phyloP scores from a whole-genome alignment of 139 green algal genomes.

The Picocystis salinarum region DNA sequence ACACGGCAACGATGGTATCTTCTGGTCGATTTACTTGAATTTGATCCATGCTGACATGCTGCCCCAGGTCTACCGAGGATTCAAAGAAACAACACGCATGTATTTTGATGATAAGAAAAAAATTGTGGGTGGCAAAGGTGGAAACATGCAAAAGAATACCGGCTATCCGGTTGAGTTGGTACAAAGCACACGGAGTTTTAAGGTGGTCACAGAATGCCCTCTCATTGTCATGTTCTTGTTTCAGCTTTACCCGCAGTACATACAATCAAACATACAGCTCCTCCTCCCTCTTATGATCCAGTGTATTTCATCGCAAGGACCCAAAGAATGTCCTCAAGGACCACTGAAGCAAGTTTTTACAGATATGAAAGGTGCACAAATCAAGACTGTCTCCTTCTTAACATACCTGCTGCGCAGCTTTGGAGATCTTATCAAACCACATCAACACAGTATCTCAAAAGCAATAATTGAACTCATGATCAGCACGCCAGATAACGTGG shows the following conservation, averaged over 20 bases:
- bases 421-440: conserved; percentile 15
- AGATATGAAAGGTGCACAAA: conserved; percentile 45
- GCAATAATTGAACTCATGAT: conserved; percentile 27
- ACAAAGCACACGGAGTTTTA: conserved; percentile 42
- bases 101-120: too few species aligned
- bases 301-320: background rate
- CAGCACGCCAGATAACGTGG: conserved; percentile 42
- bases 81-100: conserved; percentile 16
- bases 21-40: background rate
- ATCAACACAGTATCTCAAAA: conserved; percentile 21
- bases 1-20: background rate
- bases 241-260: conserved; percentile 28
- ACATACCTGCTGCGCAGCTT: conserved; percentile 23
- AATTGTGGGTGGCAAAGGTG: background rate
- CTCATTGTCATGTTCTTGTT: conserved; percentile 22
- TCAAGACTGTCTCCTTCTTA: conserved; percentile 39
- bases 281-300: conserved; percentile 39
- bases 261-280: conserved; percentile 17
- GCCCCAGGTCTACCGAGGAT: conserved; percentile 18
- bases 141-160: too few species aligned
- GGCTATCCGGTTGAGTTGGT: conserved; percentile 14
- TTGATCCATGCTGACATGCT: background rate
- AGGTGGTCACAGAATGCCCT: conserved; percentile 65
- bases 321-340: background rate
- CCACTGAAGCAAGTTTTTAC: conserved; percentile 11